Base-by-base conservation (phyloP, 2,329 filamentous ascomycete species). In the Calycina marina region DNA sequence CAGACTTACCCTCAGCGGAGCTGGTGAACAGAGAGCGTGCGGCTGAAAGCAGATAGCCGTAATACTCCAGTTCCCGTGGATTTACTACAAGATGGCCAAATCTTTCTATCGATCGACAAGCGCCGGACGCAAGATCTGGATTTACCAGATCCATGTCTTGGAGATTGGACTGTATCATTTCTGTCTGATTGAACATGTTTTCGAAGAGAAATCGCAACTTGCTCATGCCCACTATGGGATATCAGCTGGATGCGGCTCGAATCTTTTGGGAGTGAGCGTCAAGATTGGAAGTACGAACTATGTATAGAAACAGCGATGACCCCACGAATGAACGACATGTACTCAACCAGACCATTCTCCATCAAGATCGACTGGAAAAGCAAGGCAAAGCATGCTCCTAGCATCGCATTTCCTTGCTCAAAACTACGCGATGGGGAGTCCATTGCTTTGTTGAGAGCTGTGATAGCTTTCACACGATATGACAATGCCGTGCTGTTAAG, bases 391-490 rank as follows among this genome's bases (percentile, higher is more conserved):
- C 69, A 74, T 3, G 70, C 67, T 2, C 68, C 69, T 31, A 74
- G 55, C 38, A 75, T 59, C 4, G 69, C 69, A 41, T 73, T 74
- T 32, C 65, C 64, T 46, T 72, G 64, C 37, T 71, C 65, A 34
- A 59, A 59, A 2, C 54, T 56, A 12, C 52, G 48, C 43, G 44
- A 54, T 54, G n/a, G 63, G 45, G 6, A n/a, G 12, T n/a, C n/a
- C 5, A 49, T 38, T 2, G 43, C 44, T 28, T 25, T 20, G 12
- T 45, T 49, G 3, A 77, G 55, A 10, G 67, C 61, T 35, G 64
- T 64, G 46, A 80, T 69, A 8, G 77, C 73, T 40, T 77, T 69
- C 31, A 77, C 59, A 15, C 76, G 70, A 50, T 81, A 75, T 17
- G 57, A 57, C 55, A 80, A 69, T 22, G 75, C 75, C 15, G 67